Evolutionary conservation across 345 rosid genomes (phyloP).

Genomic region (Salix caprea): DNA sequence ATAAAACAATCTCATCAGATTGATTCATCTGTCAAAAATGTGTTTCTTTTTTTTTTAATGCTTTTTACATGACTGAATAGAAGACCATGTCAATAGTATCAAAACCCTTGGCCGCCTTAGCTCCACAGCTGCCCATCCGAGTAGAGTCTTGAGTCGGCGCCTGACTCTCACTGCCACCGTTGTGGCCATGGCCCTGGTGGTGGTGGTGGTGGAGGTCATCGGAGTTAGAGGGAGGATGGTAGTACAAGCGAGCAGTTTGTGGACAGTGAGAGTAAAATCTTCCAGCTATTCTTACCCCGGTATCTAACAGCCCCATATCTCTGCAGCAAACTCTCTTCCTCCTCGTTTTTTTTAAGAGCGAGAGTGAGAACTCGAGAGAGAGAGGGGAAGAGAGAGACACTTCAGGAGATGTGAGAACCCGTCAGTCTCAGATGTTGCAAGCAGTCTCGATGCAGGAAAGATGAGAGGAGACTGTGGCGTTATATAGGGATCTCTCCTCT

Average conservation of each 20-base stretch:
- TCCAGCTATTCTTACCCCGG: constrained; percentile 41
- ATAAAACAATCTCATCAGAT: not conserved
- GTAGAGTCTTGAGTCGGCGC: not conserved
- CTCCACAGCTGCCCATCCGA: not conserved
- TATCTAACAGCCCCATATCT: constrained; percentile 42
- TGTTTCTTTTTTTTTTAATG: not conserved
- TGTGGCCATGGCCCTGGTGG: not conserved
- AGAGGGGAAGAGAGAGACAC: too few relatives aligned
- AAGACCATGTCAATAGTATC: constrained; percentile 19
- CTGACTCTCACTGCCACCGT: not conserved
- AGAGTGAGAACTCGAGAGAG: not conserved
- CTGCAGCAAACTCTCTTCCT: too few relatives aligned
- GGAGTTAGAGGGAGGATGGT: constrained; percentile 48
- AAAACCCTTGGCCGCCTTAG: constrained; percentile 17
- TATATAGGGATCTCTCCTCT: constrained; percentile 8
- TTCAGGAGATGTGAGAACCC: not conserved
- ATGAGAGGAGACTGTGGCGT: not conserved
- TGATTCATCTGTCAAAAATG: not conserved
- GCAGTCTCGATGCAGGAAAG: not conserved
- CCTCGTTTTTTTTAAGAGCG: not conserved
- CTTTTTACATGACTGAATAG: constrained; percentile 20
- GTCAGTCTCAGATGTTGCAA: not conserved
- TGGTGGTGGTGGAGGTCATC: constrained; percentile 14
- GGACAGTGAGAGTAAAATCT: constrained; percentile 66
- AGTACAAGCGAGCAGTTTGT: constrained; percentile 51